Evolutionary conservation across 2,329 filamentous ascomycete genomes (phyloP).

Genomic region (Dactylellina cionopaga): DNA sequence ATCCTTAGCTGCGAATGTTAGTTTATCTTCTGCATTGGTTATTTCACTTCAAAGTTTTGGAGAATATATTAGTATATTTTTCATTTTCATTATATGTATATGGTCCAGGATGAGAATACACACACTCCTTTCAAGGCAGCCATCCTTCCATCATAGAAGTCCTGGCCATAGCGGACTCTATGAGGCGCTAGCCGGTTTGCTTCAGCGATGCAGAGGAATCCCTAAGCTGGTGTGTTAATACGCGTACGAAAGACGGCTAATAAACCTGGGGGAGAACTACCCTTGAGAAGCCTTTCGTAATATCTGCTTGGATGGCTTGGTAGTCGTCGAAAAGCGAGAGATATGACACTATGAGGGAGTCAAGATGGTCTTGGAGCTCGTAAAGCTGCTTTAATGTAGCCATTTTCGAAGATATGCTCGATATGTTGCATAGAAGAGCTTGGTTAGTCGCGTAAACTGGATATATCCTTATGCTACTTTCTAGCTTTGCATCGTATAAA

Average conservation of each 20-base stretch:
- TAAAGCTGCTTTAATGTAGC: slow-evolving; percentile 22
- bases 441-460: too few relatives aligned
- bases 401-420: not conserved
- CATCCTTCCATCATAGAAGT: slow-evolving; percentile 66
- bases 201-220: slow-evolving; percentile 64
- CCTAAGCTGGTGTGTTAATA: slow-evolving; percentile 59
- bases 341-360: slow-evolving; percentile 62
- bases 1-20: slow-evolving; percentile 16
- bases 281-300: slow-evolving; percentile 61
- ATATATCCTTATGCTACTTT: too few relatives aligned
- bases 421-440: too few relatives aligned
- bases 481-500: too few relatives aligned
- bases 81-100: not conserved
- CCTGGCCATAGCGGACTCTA: slow-evolving; percentile 60
- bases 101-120: slow-evolving; percentile 2
- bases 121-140: slow-evolving; percentile 63
- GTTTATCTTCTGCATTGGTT: not conserved
- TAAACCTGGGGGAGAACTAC: too few relatives aligned
- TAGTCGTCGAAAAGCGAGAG: slow-evolving; percentile 62
- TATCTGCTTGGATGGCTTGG: slow-evolving; percentile 60
- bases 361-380: slow-evolving; percentile 60
- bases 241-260: too few relatives aligned
- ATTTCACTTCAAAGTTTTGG: slow-evolving; percentile 12
- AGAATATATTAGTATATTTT: not conserved
- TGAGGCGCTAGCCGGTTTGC: slow-evolving; percentile 64